A percentile compares a stretch with the other conserved stretches of the same genome.
Conservation (phyloP, 768 basidiomycete genomes). For the Russula foetens region DNA sequence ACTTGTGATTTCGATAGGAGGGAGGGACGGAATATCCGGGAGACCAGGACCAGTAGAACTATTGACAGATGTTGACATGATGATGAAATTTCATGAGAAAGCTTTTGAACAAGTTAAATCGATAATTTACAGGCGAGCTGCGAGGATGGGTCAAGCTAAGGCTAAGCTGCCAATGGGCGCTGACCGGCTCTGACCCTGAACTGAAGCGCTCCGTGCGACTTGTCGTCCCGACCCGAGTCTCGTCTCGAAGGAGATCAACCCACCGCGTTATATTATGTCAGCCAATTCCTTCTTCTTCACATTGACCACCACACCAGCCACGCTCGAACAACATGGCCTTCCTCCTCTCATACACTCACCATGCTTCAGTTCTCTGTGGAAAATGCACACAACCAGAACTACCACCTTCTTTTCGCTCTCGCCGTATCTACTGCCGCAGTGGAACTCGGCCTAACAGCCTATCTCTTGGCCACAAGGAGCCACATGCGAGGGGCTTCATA, state of each 20-base stretch:
- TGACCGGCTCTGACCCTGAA: background rate
- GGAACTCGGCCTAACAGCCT: slow-evolving; percentile 68
- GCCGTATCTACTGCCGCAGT: slow-evolving; percentile 62
- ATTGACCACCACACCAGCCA: background rate
- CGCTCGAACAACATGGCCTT: too few relatives aligned
- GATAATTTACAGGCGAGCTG: slow-evolving; percentile 1
- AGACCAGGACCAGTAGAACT: slow-evolving; percentile 27
- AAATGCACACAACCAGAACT: slow-evolving; percentile 13
- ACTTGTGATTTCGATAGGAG: slow-evolving; percentile 40
- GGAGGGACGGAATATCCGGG: slow-evolving; percentile 34
- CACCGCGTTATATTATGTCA: slow-evolving; percentile 3
- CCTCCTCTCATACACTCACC: background rate
- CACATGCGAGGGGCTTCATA: background rate
- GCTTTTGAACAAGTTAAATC: background rate
- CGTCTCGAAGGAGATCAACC: too few relatives aligned
- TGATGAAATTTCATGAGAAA: slow-evolving; percentile 20
- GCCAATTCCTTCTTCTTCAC: too few relatives aligned
- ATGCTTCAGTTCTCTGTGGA: background rate
- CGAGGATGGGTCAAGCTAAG: background rate
- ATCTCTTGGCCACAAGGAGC: slow-evolving; percentile 37
- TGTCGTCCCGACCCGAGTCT: background rate
- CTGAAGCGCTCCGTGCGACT: background rate
- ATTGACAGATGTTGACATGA: slow-evolving; percentile 20
- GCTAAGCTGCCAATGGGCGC: background rate
- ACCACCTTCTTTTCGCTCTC: slow-evolving; percentile 35